Percentiles rank a stretch among this genome's conserved stretches.
These are phyloP conservation scores for Verticillium albo-atrum DNA, from an alignment of 2,329 filamentous ascomycete species.

Conservation along the genomic window DNA sequence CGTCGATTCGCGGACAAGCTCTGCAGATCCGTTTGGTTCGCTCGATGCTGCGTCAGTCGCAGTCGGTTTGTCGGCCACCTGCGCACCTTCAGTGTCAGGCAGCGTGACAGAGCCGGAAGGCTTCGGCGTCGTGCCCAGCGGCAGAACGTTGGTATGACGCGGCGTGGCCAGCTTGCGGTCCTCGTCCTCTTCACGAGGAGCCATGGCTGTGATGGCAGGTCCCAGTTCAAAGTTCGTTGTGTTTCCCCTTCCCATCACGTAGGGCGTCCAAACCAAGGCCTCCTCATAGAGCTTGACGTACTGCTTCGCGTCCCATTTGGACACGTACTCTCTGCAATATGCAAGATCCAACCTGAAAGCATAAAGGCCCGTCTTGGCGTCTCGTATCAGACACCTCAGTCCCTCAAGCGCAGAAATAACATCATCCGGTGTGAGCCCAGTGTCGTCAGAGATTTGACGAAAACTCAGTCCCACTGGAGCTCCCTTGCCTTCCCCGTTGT, in stretches of 20 bases:
- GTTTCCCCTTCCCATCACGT: constrained; percentile 87
- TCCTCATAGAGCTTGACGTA: constrained; percentile 81
- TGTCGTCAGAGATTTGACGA: constrained; percentile 74
- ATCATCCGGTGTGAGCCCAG: constrained; percentile 93
- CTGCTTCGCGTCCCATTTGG: constrained; percentile 82
- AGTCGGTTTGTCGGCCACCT: not conserved
- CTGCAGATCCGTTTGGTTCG: not conserved
- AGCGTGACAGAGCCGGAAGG: not conserved
- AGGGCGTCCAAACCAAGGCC: constrained; percentile 89
- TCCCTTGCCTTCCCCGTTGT: constrained; percentile 29
- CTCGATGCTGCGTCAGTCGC: not conserved
- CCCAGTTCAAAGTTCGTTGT: constrained; percentile 79
- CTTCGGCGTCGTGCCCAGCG: not conserved
- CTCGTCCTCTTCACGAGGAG: constrained; percentile 74
- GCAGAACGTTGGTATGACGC: not conserved
- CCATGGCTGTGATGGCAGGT: constrained; percentile 78
- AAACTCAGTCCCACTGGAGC: constrained; percentile 47
- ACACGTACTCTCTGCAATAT: constrained; percentile 83
- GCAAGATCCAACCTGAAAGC: constrained; percentile 81
- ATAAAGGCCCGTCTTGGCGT: constrained; percentile 84
- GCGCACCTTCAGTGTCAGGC: not conserved
- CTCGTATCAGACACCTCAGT: constrained; percentile 80
- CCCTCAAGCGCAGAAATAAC: constrained; percentile 92
- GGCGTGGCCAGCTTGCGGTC: constrained; percentile 26
- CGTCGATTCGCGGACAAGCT: constrained; percentile 21